phyloP scores from a whole-genome alignment of 1,284 basidiomycete genomes.

The Leccinum griseonigrum region DNA sequence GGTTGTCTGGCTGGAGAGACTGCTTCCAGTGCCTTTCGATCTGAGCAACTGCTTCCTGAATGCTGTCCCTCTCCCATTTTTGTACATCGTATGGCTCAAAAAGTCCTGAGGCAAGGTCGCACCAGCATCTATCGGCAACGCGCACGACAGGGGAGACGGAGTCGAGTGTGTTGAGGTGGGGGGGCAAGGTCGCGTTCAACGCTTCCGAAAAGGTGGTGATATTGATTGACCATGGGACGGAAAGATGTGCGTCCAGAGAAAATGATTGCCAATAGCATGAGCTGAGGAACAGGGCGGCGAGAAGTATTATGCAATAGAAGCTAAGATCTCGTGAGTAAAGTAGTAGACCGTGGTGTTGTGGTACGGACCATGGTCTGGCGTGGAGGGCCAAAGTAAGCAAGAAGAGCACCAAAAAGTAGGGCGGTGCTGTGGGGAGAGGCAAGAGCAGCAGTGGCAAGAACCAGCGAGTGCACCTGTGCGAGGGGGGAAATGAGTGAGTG shows the following conservation, averaged over 20 bases:
- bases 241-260: constrained; percentile 57
- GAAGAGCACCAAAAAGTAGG: constrained; percentile 72
- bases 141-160: constrained; percentile 44
- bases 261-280: constrained; percentile 85
- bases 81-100: constrained; percentile 75
- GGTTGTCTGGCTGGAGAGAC: constrained; percentile 10
- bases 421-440: constrained; percentile 74
- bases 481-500: not conserved
- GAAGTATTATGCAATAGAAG: constrained; percentile 79
- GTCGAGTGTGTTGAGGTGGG: constrained; percentile 34
- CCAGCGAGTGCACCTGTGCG: constrained; percentile 74
- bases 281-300: constrained; percentile 74
- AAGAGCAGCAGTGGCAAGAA: constrained; percentile 73
- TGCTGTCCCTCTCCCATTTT: constrained; percentile 65
- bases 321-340: constrained; percentile 36
- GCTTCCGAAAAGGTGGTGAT: constrained; percentile 69
- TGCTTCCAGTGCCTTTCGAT: constrained; percentile 43
- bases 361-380: constrained; percentile 72
- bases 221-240: constrained; percentile 61
- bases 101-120: constrained; percentile 60
- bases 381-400: constrained; percentile 72
- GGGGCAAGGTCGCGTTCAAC: constrained; percentile 41
- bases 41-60: constrained; percentile 46
- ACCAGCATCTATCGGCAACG: constrained; percentile 77
- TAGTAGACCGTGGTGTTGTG: not conserved